A percentile compares a stretch with the other conserved stretches of the same genome.
Evolutionary conservation across 2,329 filamentous ascomycete genomes (phyloP).

Genomic region (Fusarium nurragi): DNA sequence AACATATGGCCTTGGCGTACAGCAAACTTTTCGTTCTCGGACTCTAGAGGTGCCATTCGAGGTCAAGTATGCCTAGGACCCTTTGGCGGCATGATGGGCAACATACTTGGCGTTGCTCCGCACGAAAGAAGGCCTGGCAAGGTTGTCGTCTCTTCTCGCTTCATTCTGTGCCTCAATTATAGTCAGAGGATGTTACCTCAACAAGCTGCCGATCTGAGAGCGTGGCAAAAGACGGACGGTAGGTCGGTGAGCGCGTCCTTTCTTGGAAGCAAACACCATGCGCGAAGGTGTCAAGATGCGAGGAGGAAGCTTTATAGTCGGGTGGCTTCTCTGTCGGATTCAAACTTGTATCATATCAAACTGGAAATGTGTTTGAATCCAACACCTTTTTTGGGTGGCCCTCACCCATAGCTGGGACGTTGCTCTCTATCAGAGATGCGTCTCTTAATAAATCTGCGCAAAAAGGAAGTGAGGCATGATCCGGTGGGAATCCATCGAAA

Average conservation of each 20-base stretch:
- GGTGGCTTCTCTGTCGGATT: too few species aligned
- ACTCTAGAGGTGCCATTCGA: not conserved
- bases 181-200: not conserved
- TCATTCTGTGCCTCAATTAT: not conserved
- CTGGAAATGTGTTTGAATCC: too few species aligned
- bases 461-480: not conserved
- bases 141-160: slow-evolving; percentile 3
- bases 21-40: too few species aligned
- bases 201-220: not conserved
- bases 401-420: not conserved
- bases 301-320: too few species aligned
- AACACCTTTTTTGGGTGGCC: not conserved
- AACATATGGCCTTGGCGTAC: slow-evolving; percentile 2
- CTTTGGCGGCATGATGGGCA: not conserved
- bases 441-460: not conserved
- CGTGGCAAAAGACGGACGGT: not conserved
- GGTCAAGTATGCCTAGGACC: not conserved
- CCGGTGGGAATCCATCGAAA: not conserved
- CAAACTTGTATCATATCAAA: too few species aligned
- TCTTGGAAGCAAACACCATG: too few species aligned
- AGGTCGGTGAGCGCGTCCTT: too few species aligned
- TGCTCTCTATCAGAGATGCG: not conserved
- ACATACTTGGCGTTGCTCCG: not conserved
- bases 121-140: not conserved
- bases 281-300: too few species aligned